Conservation (phyloP, 2,329 filamentous ascomycete genomes). For the Fusarium albosuccineum region DNA sequence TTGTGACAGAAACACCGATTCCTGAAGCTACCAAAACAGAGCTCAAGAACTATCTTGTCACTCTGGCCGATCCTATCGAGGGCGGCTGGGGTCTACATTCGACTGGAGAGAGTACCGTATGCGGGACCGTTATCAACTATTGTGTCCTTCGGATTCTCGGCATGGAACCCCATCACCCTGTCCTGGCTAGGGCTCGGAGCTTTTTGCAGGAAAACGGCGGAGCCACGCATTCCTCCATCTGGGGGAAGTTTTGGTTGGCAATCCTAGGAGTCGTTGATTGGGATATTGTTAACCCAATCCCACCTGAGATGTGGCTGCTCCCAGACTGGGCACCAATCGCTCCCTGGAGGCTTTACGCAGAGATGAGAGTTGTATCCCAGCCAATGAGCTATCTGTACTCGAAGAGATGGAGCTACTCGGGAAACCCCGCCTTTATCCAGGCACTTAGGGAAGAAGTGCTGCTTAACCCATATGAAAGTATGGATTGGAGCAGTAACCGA, state of each 20-base stretch:
- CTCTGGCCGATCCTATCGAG: constrained; percentile 83
- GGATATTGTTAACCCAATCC: constrained; percentile 94
- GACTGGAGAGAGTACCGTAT: constrained; percentile 89
- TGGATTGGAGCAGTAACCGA: constrained; percentile 80
- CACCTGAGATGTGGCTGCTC: constrained; percentile 91
- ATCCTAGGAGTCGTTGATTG: constrained; percentile 85
- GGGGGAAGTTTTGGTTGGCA: constrained; percentile 94
- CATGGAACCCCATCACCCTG: constrained; percentile 82
- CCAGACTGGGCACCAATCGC: constrained; percentile 90
- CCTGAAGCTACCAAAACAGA: constrained; percentile 84
- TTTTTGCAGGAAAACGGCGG: constrained; percentile 88
- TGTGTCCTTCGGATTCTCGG: constrained; percentile 82
- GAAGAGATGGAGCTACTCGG: constrained; percentile 80
- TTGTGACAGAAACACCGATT: constrained; percentile 88
- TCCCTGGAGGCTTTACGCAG: constrained; percentile 96
- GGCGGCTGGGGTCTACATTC: constrained; percentile 97
- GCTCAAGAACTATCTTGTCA: constrained; percentile 91
- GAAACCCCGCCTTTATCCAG: constrained; percentile 70
- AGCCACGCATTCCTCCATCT: constrained; percentile 87
- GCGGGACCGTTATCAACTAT: constrained; percentile 92
- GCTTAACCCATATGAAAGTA: constrained; percentile 79
- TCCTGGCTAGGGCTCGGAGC: constrained; percentile 85
- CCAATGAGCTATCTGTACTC: constrained; percentile 78
- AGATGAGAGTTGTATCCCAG: constrained; percentile 72
- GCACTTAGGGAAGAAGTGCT: constrained; percentile 85